These are phyloP conservation scores for Pezicula rhizophila DNA, from an alignment of 2,329 filamentous ascomycete species.

Conservation along the genomic window DNA sequence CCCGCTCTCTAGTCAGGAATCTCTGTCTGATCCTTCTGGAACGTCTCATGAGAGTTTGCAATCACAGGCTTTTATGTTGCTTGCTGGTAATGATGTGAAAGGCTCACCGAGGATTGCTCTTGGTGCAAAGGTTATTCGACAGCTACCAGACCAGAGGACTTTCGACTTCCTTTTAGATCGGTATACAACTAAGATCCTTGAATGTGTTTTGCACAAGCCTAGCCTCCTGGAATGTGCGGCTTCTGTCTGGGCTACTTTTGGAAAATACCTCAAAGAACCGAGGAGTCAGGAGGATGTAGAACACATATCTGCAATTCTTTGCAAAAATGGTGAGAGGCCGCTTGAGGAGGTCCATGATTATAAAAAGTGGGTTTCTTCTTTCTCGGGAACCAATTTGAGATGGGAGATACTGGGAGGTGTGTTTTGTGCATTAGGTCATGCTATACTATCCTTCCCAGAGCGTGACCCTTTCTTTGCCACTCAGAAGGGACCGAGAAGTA, in stretches of 20 bases:
- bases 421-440: slow-evolving; percentile 16
- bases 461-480: slow-evolving; percentile 20
- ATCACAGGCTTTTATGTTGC: slow-evolving; percentile 23
- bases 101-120: slow-evolving; percentile 20
- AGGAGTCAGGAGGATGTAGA: slow-evolving; percentile 17
- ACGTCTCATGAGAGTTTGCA: slow-evolving; percentile 18
- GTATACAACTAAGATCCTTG: slow-evolving; percentile 14
- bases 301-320: slow-evolving; percentile 17
- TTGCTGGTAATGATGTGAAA: slow-evolving; percentile 11
- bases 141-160: slow-evolving; percentile 20
- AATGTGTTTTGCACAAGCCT: slow-evolving; percentile 12
- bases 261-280: slow-evolving; percentile 15
- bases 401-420: slow-evolving; percentile 27
- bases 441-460: slow-evolving; percentile 15
- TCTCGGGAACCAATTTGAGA: slow-evolving; percentile 22
- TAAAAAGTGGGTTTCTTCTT: slow-evolving; percentile 21
- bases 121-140: slow-evolving; percentile 20
- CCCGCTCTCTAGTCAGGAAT: slow-evolving; percentile 20
- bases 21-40: slow-evolving; percentile 6
- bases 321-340: slow-evolving; percentile 22
- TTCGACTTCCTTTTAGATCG: slow-evolving; percentile 21
- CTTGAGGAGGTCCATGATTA: slow-evolving; percentile 22
- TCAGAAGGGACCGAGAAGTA: slow-evolving; percentile 18
- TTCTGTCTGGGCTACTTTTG: slow-evolving; percentile 21
- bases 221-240: slow-evolving; percentile 10